A percentile compares a stretch with the other conserved stretches of the same genome.
These are phyloP conservation scores for Cutaneotrichosporon sp. DNA, from an alignment of 1,284 basidiomycete genomes.

Conservation along the genomic window DNA sequence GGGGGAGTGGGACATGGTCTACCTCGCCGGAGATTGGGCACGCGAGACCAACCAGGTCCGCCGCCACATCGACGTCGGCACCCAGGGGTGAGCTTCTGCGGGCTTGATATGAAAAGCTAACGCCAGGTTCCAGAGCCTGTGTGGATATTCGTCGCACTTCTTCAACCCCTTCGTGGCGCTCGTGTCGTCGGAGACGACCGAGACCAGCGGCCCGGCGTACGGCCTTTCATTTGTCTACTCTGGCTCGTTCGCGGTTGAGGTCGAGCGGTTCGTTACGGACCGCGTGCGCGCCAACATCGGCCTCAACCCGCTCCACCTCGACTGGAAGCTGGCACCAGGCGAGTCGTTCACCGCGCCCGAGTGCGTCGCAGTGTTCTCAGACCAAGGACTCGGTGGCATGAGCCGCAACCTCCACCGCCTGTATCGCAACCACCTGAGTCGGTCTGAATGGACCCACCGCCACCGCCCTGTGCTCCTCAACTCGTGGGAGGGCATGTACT, in stretches of 20 bases:
- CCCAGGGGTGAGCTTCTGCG: conserved; percentile 32
- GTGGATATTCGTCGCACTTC: conserved; percentile 38
- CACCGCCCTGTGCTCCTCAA: conserved; percentile 37
- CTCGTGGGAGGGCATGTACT: conserved; percentile 45
- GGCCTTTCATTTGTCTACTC: conserved; percentile 38
- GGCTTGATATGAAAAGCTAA: neutral
- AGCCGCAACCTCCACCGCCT: conserved; percentile 32
- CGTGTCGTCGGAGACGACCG: conserved; percentile 27
- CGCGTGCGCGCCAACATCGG: conserved; percentile 32
- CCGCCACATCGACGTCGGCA: conserved; percentile 28
- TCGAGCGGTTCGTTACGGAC: conserved; percentile 29
- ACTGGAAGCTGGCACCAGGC: conserved; percentile 28
- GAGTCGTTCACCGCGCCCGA: conserved; percentile 38
- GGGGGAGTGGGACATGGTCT: conserved; percentile 32
- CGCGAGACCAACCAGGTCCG: conserved; percentile 29
- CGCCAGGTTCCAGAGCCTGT: conserved; percentile 31
- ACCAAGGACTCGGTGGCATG: conserved; percentile 33
- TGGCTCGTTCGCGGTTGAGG: conserved; percentile 30
- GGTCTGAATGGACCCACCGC: conserved; percentile 19
- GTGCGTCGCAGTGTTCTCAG: conserved; percentile 31
- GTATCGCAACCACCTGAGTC: conserved; percentile 34
- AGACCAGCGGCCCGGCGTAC: conserved; percentile 29
- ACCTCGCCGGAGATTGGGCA: conserved; percentile 36
- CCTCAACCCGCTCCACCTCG: conserved; percentile 37
- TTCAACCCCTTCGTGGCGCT: conserved; percentile 40